phyloP scores from a whole-genome alignment of 768 basidiomycete genomes.

The Kwoniella shandongensis region DNA sequence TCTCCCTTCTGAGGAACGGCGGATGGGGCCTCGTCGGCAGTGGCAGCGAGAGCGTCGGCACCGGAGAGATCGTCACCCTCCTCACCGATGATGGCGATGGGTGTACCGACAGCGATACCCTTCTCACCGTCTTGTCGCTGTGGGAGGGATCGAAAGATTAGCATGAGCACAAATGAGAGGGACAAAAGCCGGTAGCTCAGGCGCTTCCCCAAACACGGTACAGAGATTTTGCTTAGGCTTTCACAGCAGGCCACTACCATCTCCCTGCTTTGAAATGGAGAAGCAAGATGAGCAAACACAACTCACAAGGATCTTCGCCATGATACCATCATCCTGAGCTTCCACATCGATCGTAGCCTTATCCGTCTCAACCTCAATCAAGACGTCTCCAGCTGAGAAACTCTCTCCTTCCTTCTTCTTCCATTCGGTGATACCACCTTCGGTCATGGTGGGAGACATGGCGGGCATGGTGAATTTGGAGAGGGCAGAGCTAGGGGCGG shows the following conservation, averaged over 20 bases:
- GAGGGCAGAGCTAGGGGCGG: constrained; percentile 73
- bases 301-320: constrained; percentile 94
- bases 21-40: constrained; percentile 55
- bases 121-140: constrained; percentile 84
- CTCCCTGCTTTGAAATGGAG: no score
- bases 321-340: constrained; percentile 93
- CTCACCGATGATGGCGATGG: constrained; percentile 89
- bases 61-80: constrained; percentile 92
- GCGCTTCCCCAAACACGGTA: no score
- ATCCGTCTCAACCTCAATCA: constrained; percentile 99
- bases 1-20: constrained; percentile 17
- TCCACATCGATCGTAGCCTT: constrained; percentile 99
- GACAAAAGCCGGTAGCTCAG: no score
- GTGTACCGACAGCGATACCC: constrained; percentile 76
- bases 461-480: constrained; percentile 93
- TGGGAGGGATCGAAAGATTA: not conserved
- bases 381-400: constrained; percentile 85
- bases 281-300: no score
- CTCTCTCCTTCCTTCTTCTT: constrained; percentile 94
- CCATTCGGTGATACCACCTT: constrained; percentile 96
- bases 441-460: constrained; percentile 99
- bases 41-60: constrained; percentile 69
- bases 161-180: no score
- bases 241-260: no score
- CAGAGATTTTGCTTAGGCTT: no score